These are phyloP conservation scores for Vicia faba DNA, from an alignment of 306 rosid species.

Conservation along the genomic window DNA sequence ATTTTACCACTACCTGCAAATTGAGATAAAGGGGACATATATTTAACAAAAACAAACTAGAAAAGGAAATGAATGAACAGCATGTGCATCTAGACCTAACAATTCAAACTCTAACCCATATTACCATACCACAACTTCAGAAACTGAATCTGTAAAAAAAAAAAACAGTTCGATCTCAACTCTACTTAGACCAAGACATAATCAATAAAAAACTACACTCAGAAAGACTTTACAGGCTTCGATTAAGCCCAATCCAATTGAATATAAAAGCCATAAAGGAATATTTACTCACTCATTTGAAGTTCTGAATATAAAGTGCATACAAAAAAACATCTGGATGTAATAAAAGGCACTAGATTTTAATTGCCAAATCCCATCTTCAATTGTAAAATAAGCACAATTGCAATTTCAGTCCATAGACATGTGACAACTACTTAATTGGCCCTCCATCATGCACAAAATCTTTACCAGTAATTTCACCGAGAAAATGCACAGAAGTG, in stretches of 20 bases:
- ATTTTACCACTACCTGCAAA: not conserved
- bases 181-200: conserved; percentile 19
- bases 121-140: conserved; percentile 29
- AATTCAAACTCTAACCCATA: not conserved
- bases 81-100: not conserved
- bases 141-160: conserved; percentile 21
- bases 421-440: conserved; percentile 11
- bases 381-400: not conserved
- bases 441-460: conserved; percentile 7
- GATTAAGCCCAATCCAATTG: conserved; percentile 5
- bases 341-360: conserved; percentile 16
- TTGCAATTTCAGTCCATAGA: conserved; percentile 16
- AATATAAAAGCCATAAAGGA: conserved; percentile 22
- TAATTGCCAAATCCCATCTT: conserved; percentile 4
- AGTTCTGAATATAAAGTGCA: conserved; percentile 21
- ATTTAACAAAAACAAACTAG: conserved; percentile 22
- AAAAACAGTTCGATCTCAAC: conserved; percentile 4
- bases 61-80: conserved; percentile 27
- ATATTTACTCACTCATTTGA: conserved; percentile 1
- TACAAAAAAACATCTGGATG: not conserved
- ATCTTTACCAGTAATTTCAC: not conserved
- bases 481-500: not conserved
- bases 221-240: conserved; percentile 2
- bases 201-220: conserved; percentile 8
- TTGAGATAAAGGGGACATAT: conserved; percentile 11